Base-by-base conservation (phyloP, 2,329 filamentous ascomycete species). In the Pyrenochaeta sp. region DNA sequence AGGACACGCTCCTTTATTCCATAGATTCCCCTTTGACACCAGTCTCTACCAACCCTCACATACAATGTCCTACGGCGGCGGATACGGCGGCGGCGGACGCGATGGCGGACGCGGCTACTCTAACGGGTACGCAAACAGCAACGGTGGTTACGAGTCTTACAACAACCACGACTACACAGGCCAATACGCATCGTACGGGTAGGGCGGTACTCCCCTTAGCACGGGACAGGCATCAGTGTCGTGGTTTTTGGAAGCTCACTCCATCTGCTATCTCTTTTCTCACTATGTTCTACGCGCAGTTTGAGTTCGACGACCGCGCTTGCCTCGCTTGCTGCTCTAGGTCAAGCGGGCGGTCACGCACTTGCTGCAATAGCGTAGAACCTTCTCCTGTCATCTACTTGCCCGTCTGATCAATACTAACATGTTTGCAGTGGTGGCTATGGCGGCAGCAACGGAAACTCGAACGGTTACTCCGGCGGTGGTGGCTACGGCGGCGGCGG, bases 11-110 rank as follows among this genome's bases (percentile, higher is more conserved):
- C 66, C 48, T 53, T 69, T 49, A 51, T 36, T 45, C 41, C 37
- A 53, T 41, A 40, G 55, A 53, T 52, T 53, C 52, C 54, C 58
- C 63, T 61, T 66, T 69, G 55, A 64, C 55, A 67, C 60, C 70
- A 56, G 71, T 73, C 67, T 50, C 64, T 69, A 74, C 73, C 62
- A 62, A 68, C 65, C 60, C 54, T 49, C 55, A 42, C 60, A 54
- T 72, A 84, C 72, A 74, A 91, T 91, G 89, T 90, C 89, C 79
- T 90, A 91, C 85, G 83, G 86, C 71, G 74, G 75, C 52, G 73
- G 75, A 50, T 69, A 71, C 59, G 69, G 72, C 54, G 69, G 72
- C 54, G 83, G 81, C 56, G 71, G 80, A 63, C 74, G 77, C 63
- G 73, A 73, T 50, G 78, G 79, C 63, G 75, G 78, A 57, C 78